phyloP scores from a whole-genome alignment of 2,329 filamentous ascomycete species.

The Colletotrichum coccodes region DNA sequence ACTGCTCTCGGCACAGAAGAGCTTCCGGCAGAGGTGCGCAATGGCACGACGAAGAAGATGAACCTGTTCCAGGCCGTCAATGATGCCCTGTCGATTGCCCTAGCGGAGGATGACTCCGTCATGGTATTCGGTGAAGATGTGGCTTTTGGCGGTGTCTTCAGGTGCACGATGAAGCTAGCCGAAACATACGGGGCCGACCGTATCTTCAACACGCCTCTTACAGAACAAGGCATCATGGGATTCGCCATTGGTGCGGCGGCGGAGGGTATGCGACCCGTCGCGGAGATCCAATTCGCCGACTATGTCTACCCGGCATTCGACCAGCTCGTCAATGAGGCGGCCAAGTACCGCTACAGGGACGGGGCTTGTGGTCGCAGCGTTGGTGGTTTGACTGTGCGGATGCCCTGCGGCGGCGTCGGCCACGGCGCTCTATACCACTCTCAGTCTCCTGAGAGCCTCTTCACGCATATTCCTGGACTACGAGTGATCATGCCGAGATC shows the following conservation, averaged over 20 bases:
- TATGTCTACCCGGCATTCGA: constrained; percentile 95
- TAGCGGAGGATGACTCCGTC: constrained; percentile 85
- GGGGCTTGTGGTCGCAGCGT: constrained; percentile 66
- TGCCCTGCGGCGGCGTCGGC: constrained; percentile 91
- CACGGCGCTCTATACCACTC: constrained; percentile 91
- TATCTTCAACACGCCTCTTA: constrained; percentile 96
- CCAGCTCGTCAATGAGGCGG: constrained; percentile 92
- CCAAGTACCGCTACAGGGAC: constrained; percentile 86
- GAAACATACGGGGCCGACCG: constrained; percentile 87
- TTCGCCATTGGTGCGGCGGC: constrained; percentile 92
- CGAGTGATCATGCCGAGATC: constrained; percentile 88
- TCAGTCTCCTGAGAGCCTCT: constrained; percentile 88
- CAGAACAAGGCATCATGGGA: constrained; percentile 93
- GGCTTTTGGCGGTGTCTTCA: constrained; percentile 95
- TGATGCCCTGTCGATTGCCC: constrained; percentile 83
- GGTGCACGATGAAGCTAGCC: constrained; percentile 90
- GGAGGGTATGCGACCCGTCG: constrained; percentile 91
- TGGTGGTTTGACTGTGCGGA: constrained; percentile 86
- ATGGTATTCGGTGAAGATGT: constrained; percentile 97
- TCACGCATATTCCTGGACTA: constrained; percentile 87
- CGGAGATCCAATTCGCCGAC: constrained; percentile 96
- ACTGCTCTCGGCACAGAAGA: constrained; percentile 77
- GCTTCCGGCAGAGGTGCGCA: constrained; percentile 72
- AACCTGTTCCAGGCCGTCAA: constrained; percentile 97
- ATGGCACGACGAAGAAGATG: constrained; percentile 82